A percentile compares a stretch with the other conserved stretches of the same genome.
phyloP scores from a whole-genome alignment of 305 asterid genomes.

The Caryopteris hybrid region DNA sequence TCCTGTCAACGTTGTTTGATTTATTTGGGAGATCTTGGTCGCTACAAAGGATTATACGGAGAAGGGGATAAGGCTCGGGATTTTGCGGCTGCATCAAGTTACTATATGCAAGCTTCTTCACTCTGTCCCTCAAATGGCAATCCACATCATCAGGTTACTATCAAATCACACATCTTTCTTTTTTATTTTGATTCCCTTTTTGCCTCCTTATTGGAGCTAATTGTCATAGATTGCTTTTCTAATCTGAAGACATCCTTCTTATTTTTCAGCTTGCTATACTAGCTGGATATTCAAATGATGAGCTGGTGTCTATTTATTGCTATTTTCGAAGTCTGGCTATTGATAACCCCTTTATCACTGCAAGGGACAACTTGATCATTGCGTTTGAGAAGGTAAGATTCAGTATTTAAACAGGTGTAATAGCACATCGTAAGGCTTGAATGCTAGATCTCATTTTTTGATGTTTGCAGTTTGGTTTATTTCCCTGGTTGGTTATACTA shows the following conservation, averaged over 20 bases:
- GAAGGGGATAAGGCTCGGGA: conserved; percentile 84
- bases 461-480: not conserved
- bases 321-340: conserved; percentile 86
- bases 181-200: not conserved
- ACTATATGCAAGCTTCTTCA: conserved; percentile 82
- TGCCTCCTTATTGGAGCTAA: not conserved
- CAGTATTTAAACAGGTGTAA: not conserved
- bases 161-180: not conserved
- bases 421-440: not conserved
- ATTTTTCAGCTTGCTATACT: conserved; percentile 80
- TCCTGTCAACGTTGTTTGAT: conserved; percentile 92
- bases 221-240: not conserved
- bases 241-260: not conserved
- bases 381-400: conserved; percentile 91
- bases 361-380: conserved; percentile 86
- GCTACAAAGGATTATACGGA: conserved; percentile 88
- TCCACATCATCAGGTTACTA: conserved; percentile 74
- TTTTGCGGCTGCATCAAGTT: conserved; percentile 79
- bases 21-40: conserved; percentile 95
- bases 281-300: conserved; percentile 87
- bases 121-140: conserved; percentile 87
- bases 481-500: not conserved
- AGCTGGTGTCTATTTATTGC: conserved; percentile 69
- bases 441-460: not conserved
- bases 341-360: conserved; percentile 77